Base-by-base conservation (phyloP, 164 flowering plant species). In the Taxillus chinensis region DNA sequence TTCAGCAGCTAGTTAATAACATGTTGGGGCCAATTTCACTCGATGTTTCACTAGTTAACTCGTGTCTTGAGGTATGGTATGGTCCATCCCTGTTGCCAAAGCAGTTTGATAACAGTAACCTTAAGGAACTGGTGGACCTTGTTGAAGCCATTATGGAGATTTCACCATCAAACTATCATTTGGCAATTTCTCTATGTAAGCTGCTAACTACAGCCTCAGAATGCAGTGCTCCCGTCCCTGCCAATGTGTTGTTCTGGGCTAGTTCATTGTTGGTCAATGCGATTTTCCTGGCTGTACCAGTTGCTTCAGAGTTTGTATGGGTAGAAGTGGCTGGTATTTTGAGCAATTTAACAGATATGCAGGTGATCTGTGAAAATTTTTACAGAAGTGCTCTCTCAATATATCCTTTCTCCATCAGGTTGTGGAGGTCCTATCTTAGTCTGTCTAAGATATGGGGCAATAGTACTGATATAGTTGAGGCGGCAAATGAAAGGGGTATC, bases 51-150 rank as follows among this genome's bases (percentile, higher is more conserved):
- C 57, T 82, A 27, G 71, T 84, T 49, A 89, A 87, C 71, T 64
- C 67, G 50, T 82, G 80, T 67, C 87, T 92, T 55, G 83, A 84
- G 70, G 79, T 62, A 27, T 83, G 83, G 86, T 71, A 74, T 77
- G 95, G 98, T 6, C 84, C 90, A 43, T 75, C 83, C 10, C 86
- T 89, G 55, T 62, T 92, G 54, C 96, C 96, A 38, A 69, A 71
- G 41, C 71, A 65, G 5, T 75, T 63, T 53, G 76, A 42, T 16
- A 64, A 79, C 55, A 75, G 42, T 16, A 64, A 79, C 55, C 72
- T 69, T 6, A 74, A 81, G 67, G 70, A 77, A 65, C 57, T 92
- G 59, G 89, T 86, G 41, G 92, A 87, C 71, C 74, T 86, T 67
- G 89, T 84, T 14, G 98, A 89, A 74, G 75, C 76, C 15, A 62